Conservation (phyloP, 495 filamentous ascomycete species). For the Penicillium ochrochloron region DNA sequence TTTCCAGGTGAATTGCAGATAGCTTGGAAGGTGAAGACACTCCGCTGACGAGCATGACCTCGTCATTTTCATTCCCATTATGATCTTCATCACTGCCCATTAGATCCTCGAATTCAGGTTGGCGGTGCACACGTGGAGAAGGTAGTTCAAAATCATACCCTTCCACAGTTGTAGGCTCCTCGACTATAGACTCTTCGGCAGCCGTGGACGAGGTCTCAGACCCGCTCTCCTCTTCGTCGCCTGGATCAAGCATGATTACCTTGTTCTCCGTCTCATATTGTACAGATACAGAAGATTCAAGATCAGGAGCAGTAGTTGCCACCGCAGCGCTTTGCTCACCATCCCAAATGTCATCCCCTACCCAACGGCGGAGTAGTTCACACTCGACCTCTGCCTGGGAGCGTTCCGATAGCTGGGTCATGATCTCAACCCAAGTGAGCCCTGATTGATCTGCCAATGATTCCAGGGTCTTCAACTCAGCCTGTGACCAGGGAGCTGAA, state of each 20-base stretch:
- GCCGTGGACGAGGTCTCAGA: background rate
- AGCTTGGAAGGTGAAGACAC: slow-evolving; percentile 22
- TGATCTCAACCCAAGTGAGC: slow-evolving; percentile 42
- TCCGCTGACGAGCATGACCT: slow-evolving; percentile 10
- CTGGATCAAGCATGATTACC: background rate
- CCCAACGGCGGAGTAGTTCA: slow-evolving; percentile 46
- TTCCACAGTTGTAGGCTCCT: background rate
- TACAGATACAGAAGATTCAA: slow-evolving; percentile 1
- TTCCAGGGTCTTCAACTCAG: slow-evolving; percentile 37
- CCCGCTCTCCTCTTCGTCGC: background rate
- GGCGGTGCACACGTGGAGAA: background rate
- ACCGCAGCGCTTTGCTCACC: background rate
- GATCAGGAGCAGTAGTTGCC: background rate
- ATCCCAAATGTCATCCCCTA: slow-evolving; percentile 30
- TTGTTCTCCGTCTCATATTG: slow-evolving; percentile 16
- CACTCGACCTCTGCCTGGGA: slow-evolving; percentile 43
- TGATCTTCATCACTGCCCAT: slow-evolving; percentile 10
- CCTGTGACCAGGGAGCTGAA: slow-evolving; percentile 40
- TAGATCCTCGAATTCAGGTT: slow-evolving; percentile 11
- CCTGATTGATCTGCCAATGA: slow-evolving; percentile 33
- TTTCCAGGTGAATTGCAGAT: slow-evolving; percentile 23
- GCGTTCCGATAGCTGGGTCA: slow-evolving; percentile 35
- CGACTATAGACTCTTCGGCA: background rate
- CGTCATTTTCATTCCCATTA: slow-evolving; percentile 3
- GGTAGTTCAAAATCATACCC: background rate